Evolutionary conservation across 2,329 filamentous ascomycete genomes (phyloP).

Genomic region (Metarhizium brunneum): DNA sequence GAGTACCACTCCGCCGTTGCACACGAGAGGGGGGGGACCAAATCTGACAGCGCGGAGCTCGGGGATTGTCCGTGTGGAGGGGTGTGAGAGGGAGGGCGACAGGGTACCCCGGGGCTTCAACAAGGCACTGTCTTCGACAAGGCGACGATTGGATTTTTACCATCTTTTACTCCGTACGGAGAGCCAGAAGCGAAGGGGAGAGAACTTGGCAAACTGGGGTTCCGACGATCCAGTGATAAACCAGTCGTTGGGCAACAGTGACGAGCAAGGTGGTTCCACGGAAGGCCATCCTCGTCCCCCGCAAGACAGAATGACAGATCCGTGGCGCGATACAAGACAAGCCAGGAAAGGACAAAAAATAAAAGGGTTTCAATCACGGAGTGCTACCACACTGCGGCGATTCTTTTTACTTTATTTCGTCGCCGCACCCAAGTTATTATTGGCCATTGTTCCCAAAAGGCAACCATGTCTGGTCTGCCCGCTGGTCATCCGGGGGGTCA

Average conservation of each 20-base stretch:
- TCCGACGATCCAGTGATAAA: background rate
- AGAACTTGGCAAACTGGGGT: background rate
- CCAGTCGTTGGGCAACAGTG: background rate
- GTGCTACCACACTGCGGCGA: no score
- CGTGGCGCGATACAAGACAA: background rate
- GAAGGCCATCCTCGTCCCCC: background rate
- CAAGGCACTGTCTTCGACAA: no score
- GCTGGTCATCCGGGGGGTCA: no score
- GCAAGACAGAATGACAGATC: background rate
- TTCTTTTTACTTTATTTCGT: no score
- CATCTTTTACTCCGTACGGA: no score
- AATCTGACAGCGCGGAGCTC: background rate
- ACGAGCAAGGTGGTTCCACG: background rate
- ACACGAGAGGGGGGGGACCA: background rate
- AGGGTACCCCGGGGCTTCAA: no score
- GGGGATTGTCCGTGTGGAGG: background rate
- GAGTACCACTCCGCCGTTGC: no score
- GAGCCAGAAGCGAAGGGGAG: background rate
- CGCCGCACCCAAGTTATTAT: no score
- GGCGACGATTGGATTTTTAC: no score
- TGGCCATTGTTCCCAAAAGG: no score
- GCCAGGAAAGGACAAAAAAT: background rate
- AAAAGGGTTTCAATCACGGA: no score
- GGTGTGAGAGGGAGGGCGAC: background rate
- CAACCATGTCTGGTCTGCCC: no score